These are phyloP conservation scores for Chlorella ohadii DNA, from an alignment of 139 green algal species.

Conservation along the genomic window DNA sequence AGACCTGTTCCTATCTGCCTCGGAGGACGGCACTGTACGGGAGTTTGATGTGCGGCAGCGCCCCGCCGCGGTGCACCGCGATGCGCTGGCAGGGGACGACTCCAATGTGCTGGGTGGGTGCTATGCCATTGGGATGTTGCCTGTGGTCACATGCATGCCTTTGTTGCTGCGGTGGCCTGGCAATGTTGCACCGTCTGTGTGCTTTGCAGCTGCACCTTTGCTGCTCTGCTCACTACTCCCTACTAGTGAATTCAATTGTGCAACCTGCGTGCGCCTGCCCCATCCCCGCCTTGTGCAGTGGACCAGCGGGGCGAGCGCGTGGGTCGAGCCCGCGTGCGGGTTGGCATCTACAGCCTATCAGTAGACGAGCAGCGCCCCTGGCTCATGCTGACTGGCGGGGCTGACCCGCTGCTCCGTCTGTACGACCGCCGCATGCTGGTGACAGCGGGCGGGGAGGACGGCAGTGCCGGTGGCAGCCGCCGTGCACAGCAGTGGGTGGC, in stretches of 20 bases:
- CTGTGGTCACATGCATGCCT: background rate
- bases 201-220: too few relatives aligned
- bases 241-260: too few relatives aligned
- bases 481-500: constrained; percentile 34
- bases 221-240: too few relatives aligned
- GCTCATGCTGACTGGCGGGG: constrained; percentile 50
- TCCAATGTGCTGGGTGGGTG: constrained; percentile 29
- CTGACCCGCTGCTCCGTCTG: constrained; percentile 35
- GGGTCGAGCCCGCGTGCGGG: background rate
- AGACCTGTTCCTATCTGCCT: constrained; percentile 30
- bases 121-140: too few relatives aligned
- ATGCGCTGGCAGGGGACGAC: constrained; percentile 6
- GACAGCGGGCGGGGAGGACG: background rate
- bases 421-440: constrained; percentile 53
- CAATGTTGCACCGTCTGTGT: background rate
- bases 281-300: constrained; percentile 15
- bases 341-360: constrained; percentile 46
- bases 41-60: constrained; percentile 33
- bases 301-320: constrained; percentile 46
- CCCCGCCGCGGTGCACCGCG: constrained; percentile 18
- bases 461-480: background rate
- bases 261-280: too few relatives aligned
- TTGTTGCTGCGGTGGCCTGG: too few relatives aligned
- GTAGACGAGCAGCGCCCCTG: constrained; percentile 51
- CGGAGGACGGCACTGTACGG: constrained; percentile 34